Conservation (phyloP, 768 basidiomycete genomes). For the Cubamyces lactineus region DNA sequence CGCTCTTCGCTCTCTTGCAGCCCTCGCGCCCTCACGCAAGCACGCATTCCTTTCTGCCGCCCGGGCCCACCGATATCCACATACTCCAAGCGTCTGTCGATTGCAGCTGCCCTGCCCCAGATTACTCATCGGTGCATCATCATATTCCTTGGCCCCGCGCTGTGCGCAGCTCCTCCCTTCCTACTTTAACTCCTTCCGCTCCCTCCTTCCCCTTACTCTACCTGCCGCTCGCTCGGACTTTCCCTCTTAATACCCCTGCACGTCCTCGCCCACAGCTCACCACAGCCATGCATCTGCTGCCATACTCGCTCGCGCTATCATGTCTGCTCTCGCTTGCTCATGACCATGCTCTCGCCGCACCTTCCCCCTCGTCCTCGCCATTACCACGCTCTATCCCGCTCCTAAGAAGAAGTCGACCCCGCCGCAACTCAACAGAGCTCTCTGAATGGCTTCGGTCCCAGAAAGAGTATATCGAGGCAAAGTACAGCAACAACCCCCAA, state of each 20-base stretch:
- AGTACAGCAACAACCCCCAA: slow-evolving; percentile 31
- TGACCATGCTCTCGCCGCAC: slow-evolving; percentile 26
- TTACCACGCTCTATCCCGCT: slow-evolving; percentile 27
- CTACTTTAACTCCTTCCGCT: slow-evolving; percentile 17
- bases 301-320: slow-evolving; percentile 25
- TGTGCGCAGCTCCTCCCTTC: slow-evolving; percentile 26
- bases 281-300: slow-evolving; percentile 24
- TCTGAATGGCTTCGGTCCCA: slow-evolving; percentile 30
- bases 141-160: slow-evolving; percentile 27
- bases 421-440: slow-evolving; percentile 11
- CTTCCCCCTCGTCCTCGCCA: slow-evolving; percentile 12
- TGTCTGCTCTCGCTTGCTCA: slow-evolving; percentile 24
- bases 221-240: background rate
- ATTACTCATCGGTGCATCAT: slow-evolving; percentile 25
- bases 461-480: slow-evolving; percentile 31
- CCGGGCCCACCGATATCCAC: slow-evolving; percentile 2
- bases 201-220: slow-evolving; percentile 5
- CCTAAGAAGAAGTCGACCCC: slow-evolving; percentile 20
- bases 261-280: background rate
- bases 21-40: background rate
- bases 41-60: background rate
- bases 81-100: background rate
- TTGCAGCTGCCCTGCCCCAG: slow-evolving; percentile 1
- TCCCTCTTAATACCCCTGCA: slow-evolving; percentile 1
- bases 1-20: slow-evolving; percentile 9